Evolutionary conservation across 2,329 filamentous ascomycete genomes (phyloP).

Genomic region (Pyrenophora teres): DNA sequence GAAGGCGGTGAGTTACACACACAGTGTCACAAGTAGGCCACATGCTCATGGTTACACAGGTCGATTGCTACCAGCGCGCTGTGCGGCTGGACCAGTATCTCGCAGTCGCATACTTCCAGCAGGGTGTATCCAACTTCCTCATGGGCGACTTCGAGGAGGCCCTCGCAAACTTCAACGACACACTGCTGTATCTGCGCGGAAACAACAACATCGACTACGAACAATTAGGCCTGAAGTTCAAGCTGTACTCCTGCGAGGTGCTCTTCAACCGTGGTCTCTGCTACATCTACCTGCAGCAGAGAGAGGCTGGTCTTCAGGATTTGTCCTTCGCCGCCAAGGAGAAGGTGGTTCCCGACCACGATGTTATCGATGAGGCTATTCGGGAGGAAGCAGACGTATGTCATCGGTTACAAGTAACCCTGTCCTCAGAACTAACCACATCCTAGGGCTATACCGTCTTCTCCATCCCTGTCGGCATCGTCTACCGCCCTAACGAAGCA

Average conservation of each 20-base stretch:
- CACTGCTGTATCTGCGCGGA: conserved; percentile 87
- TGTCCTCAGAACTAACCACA: conserved; percentile 31
- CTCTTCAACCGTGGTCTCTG: conserved; percentile 96
- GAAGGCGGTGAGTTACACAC: conserved; percentile 72
- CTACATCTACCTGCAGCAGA: conserved; percentile 95
- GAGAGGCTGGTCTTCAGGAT: conserved; percentile 88
- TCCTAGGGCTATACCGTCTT: conserved; percentile 93
- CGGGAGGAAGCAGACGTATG: conserved; percentile 84
- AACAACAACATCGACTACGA: conserved; percentile 99
- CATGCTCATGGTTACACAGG: conserved; percentile 58
- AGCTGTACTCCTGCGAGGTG: conserved; percentile 95
- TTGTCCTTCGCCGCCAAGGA: conserved; percentile 89
- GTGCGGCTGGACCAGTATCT: conserved; percentile 92
- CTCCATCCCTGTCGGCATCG: conserved; percentile 92
- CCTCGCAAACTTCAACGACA: conserved; percentile 98
- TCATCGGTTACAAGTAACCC: neutral
- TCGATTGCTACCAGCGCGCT: conserved; percentile 92
- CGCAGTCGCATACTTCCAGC: conserved; percentile 96
- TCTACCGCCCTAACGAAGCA: conserved; percentile 94
- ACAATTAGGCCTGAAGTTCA: conserved; percentile 92
- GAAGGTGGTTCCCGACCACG: conserved; percentile 94
- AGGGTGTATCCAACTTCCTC: conserved; percentile 97
- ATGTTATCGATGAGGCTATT: conserved; percentile 98
- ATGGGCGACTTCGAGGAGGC: conserved; percentile 97
- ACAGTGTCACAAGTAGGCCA: neutral